Percentiles rank a stretch among this genome's conserved stretches.
Evolutionary conservation across 352 stramenopile species (phyloP).

Genomic region (Phytophthora crassamura): DNA sequence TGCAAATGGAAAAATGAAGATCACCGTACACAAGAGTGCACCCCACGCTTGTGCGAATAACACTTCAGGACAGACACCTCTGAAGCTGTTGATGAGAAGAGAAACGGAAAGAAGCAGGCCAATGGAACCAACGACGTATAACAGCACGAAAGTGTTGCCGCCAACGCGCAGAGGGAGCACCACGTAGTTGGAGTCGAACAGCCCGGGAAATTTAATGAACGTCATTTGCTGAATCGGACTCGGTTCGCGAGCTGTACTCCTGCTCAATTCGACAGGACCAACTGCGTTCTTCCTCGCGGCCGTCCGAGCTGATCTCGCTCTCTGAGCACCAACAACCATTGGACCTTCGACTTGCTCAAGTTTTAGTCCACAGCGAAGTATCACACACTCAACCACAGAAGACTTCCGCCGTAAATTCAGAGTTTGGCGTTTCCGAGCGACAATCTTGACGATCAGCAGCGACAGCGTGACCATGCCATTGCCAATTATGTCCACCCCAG

Average conservation of each 20-base stretch:
- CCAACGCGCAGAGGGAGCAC: conserved; percentile 8
- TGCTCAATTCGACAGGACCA: neutral
- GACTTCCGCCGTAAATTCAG: conserved; percentile 8
- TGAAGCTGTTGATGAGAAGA: neutral
- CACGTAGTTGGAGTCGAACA: conserved; percentile 19
- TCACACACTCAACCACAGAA: conserved; percentile 24
- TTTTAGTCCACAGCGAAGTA: conserved; percentile 15
- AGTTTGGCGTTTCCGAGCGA: conserved; percentile 15
- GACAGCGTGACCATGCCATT: conserved; percentile 31
- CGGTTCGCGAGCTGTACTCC: neutral
- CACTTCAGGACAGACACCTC: neutral
- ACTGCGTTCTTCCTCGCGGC: neutral
- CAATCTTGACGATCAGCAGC: conserved; percentile 26
- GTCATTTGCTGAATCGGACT: conserved; percentile 30
- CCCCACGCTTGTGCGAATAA: neutral
- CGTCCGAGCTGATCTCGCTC: neutral
- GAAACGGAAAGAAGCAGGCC: conserved; percentile 5
- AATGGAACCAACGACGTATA: conserved; percentile 12
- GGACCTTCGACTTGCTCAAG: conserved; percentile 14
- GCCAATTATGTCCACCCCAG: conserved; percentile 14
- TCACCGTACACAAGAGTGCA: conserved; percentile 10
- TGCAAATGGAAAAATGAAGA: conserved; percentile 23
- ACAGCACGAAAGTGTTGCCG: neutral
- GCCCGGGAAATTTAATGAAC: conserved; percentile 19
- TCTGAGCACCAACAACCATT: neutral